Base-by-base conservation (phyloP, 2,329 filamentous ascomycete genomes). In the Raffaelea albimanens region DNA sequence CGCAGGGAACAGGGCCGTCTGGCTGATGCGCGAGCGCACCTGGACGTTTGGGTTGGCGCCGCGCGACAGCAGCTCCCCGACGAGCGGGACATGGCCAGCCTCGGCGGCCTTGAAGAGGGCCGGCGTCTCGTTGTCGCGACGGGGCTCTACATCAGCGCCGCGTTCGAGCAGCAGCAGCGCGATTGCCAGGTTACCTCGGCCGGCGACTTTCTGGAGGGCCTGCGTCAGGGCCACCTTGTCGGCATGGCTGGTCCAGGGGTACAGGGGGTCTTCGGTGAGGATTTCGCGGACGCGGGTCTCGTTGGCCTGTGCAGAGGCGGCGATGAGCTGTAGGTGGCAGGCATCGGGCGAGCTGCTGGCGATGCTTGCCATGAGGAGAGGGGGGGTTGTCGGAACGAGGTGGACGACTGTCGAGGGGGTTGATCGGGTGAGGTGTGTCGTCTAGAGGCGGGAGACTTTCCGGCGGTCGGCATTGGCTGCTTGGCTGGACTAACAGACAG, bases 101-200 rank as follows among this genome's bases (percentile, higher is more conserved):
- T 67, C 63, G 43, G 64, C 64, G 9, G 67, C 66, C 48, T 63
- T 63, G 46, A 62, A 59, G 13, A 70, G 54, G 18, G 66, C 61
- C 1, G 65, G 59, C 20, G 61, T 46, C 47, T 67, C 66, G 40
- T 52, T 59, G 5, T 66, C 61, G 34, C 58, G 58, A 20, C 55
- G 58, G 3, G 64, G 53, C 43, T 68, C 61, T 21, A 63, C 47
- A 53, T 65, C 64, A 43, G 66, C 65, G 48, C 66, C 65, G 40
- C 62, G 55, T 9, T 62, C 56, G 45, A 70, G 61, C 16, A 70
- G 59, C 22, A 67, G 58, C 13, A 59, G 59, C 14, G 65, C 56
- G 38, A 69, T 55, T 13, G 57, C 51, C 38, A 67, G 56, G 33
- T 61, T 62, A 40, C 63, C 64, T 31, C 66, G 64, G 5, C 57